Evolutionary conservation across 495 filamentous ascomycete genomes (phyloP).

Genomic region (Corynascus novoguineensis): DNA sequence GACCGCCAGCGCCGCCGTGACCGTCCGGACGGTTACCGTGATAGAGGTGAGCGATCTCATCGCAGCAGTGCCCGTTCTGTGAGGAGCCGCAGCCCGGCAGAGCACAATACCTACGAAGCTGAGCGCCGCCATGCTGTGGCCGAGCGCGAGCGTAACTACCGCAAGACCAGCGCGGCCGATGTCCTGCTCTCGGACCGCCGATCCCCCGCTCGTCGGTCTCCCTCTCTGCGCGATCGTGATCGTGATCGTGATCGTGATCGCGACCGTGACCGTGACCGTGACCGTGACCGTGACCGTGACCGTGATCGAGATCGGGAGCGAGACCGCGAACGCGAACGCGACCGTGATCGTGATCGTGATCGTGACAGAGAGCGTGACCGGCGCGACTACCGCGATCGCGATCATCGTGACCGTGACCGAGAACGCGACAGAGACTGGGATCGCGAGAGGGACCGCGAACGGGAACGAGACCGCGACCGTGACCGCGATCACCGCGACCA

Average conservation of each 20-base stretch:
- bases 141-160: slow-evolving; percentile 80
- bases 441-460: slow-evolving; percentile 42
- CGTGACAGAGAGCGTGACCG: slow-evolving; percentile 30
- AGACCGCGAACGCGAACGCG: slow-evolving; percentile 40
- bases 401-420: slow-evolving; percentile 35
- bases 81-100: slow-evolving; percentile 57
- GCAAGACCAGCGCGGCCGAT: slow-evolving; percentile 66
- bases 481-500: slow-evolving; percentile 39
- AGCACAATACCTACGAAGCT: slow-evolving; percentile 81
- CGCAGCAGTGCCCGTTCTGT: slow-evolving; percentile 47
- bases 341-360: slow-evolving; percentile 41
- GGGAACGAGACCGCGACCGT: slow-evolving; percentile 31
- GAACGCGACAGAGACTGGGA: slow-evolving; percentile 39
- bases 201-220: slow-evolving; percentile 23
- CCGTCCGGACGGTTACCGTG: slow-evolving; percentile 49
- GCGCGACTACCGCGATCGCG: slow-evolving; percentile 40
- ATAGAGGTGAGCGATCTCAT: slow-evolving; percentile 57
- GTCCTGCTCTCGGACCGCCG: slow-evolving; percentile 51
- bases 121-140: slow-evolving; percentile 81
- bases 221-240: slow-evolving; percentile 48
- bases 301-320: slow-evolving; percentile 47
- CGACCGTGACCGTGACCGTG: slow-evolving; percentile 40
- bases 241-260: slow-evolving; percentile 47
- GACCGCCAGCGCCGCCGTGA: slow-evolving; percentile 63
- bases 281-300: slow-evolving; percentile 47